These are phyloP conservation scores for Russula olivacea DNA, from an alignment of 768 basidiomycete species.

Conservation along the genomic window DNA sequence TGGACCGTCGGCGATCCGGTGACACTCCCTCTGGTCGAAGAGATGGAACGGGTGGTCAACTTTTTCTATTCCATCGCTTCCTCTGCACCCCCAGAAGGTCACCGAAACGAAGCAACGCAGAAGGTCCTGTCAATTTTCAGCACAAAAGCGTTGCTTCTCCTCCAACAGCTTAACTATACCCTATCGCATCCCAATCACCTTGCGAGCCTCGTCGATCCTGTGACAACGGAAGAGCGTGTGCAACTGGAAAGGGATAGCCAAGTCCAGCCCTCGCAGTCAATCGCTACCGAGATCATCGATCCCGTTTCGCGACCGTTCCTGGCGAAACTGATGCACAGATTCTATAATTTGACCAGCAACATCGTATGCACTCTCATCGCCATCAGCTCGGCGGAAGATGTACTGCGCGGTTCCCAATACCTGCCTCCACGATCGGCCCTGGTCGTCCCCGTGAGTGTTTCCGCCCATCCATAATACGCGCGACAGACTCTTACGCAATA, in stretches of 20 bases:
- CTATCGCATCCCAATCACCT: conserved; percentile 89
- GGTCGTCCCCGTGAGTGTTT: conserved; percentile 59
- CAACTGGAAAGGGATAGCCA: conserved; percentile 57
- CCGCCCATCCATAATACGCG: not conserved
- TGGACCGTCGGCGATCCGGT: conserved; percentile 81
- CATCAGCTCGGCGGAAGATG: conserved; percentile 62
- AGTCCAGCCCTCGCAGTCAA: conserved; percentile 30
- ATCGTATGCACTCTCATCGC: conserved; percentile 64
- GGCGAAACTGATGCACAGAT: conserved; percentile 60
- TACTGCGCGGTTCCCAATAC: conserved; percentile 60
- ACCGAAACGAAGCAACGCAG: conserved; percentile 46
- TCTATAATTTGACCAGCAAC: conserved; percentile 66
- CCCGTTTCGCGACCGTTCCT: conserved; percentile 65
- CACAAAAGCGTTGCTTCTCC: conserved; percentile 46
- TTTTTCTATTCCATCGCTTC: conserved; percentile 71
- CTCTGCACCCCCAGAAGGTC: conserved; percentile 43
- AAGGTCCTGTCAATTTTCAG: conserved; percentile 68
- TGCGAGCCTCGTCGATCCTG: conserved; percentile 71
- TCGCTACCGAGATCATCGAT: conserved; percentile 47
- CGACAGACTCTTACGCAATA: not conserved
- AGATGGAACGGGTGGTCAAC: conserved; percentile 73
- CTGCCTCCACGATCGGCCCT: conserved; percentile 67
- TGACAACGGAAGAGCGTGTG: conserved; percentile 66
- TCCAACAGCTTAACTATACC: conserved; percentile 72
- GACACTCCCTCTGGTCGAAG: conserved; percentile 71